Evolutionary conservation across 148 eudicot species (phyloP).

Genomic region (Drosera capensis): DNA sequence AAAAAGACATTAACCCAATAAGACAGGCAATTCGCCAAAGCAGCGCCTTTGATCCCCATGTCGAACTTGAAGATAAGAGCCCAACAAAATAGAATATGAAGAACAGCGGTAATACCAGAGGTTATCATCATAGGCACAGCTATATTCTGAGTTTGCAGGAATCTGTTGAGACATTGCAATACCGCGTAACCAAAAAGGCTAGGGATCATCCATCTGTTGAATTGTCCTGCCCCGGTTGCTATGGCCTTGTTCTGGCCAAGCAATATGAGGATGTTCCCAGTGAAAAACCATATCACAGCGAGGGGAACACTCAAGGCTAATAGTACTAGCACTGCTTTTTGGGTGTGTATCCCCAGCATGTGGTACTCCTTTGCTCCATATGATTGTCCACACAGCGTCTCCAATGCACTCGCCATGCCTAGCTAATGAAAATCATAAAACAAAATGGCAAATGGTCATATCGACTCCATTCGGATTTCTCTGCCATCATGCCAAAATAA

Average conservation of each 20-base stretch:
- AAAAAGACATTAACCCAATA: slow-evolving; percentile 28
- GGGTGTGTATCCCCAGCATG: slow-evolving; percentile 30
- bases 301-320: slow-evolving; percentile 15
- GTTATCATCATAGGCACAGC: slow-evolving; percentile 27
- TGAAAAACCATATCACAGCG: slow-evolving; percentile 21
- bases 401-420: slow-evolving; percentile 47
- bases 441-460: too few species aligned
- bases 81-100: slow-evolving; percentile 29
- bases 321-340: slow-evolving; percentile 23
- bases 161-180: slow-evolving; percentile 35
- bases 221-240: slow-evolving; percentile 26
- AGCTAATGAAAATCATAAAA: slow-evolving; percentile 17
- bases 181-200: slow-evolving; percentile 29
- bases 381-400: slow-evolving; percentile 35
- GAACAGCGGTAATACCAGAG: slow-evolving; percentile 17
- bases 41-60: slow-evolving; percentile 33
- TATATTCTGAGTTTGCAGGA: slow-evolving; percentile 29
- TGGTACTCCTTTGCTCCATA: slow-evolving; percentile 37
- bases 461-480: too few species aligned
- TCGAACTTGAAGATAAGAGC: slow-evolving; percentile 16
- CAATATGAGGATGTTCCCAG: slow-evolving; percentile 15
- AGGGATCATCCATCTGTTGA: slow-evolving; percentile 32
- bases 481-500: too few species aligned
- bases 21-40: slow-evolving; percentile 25
- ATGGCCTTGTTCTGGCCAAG: slow-evolving; percentile 26